Percentiles rank a stretch among this genome's conserved stretches.
Evolutionary conservation across 257 asterid species (phyloP).

Genomic region (Fraxinus excelsior): DNA sequence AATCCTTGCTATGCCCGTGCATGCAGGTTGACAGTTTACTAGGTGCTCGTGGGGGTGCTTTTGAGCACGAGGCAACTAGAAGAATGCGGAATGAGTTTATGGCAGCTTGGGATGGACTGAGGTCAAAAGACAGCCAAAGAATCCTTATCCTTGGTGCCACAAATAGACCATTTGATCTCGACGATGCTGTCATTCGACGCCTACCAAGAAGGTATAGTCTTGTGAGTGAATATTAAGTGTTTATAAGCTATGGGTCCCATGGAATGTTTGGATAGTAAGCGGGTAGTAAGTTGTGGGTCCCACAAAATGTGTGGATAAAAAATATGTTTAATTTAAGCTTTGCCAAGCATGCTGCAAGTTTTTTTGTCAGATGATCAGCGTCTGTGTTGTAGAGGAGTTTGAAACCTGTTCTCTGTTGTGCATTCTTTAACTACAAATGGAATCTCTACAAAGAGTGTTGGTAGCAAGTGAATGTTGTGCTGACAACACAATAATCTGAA

Average conservation of each 20-base stretch:
- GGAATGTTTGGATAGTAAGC: too few relatives aligned
- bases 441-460: not conserved
- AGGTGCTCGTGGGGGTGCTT: constrained; percentile 98
- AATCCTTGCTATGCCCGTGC: constrained; percentile 20
- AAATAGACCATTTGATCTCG: constrained; percentile 98
- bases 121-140: constrained; percentile 92
- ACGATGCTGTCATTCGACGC: constrained; percentile 99
- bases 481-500: not conserved
- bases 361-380: not conserved
- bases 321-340: too few relatives aligned
- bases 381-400: not conserved
- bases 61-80: constrained; percentile 97
- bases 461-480: not conserved
- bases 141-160: constrained; percentile 97
- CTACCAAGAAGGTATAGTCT: constrained; percentile 79
- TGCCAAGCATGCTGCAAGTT: too few relatives aligned
- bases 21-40: constrained; percentile 95
- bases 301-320: too few relatives aligned
- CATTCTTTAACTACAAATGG: constrained; percentile 2
- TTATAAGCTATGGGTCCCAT: too few relatives aligned
- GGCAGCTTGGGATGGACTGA: constrained; percentile 99
- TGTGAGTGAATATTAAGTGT: not conserved
- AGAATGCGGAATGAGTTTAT: constrained; percentile 97
- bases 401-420: not conserved
- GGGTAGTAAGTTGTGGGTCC: too few relatives aligned